phyloP scores from a whole-genome alignment of 306 rosid species.

The Nissolia schottii region DNA sequence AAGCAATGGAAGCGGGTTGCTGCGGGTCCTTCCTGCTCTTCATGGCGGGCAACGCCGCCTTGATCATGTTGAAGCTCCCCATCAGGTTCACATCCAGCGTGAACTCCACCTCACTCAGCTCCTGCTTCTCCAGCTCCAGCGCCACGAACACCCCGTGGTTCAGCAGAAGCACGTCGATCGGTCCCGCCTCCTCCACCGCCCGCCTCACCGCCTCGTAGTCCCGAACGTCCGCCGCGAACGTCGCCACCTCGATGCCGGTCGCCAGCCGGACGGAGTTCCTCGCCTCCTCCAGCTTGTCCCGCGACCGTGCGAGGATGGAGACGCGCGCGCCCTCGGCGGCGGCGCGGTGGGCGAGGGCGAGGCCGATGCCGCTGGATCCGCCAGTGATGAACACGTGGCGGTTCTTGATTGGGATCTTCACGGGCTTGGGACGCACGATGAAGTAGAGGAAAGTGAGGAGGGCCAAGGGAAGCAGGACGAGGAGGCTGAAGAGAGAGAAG shows the following conservation, averaged over 20 bases:
- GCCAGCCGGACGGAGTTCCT: conserved; percentile 46
- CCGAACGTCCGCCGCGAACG: conserved; percentile 70
- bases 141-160: conserved; percentile 79
- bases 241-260: conserved; percentile 63
- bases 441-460: conserved; percentile 50
- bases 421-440: conserved; percentile 65
- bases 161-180: conserved; percentile 65
- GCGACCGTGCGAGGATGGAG: conserved; percentile 79
- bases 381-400: conserved; percentile 97
- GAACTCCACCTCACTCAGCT: conserved; percentile 68
- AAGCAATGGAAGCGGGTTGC: conserved; percentile 67
- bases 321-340: conserved; percentile 79
- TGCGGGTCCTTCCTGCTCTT: conserved; percentile 46
- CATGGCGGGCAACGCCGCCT: conserved; percentile 77
- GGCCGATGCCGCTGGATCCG: conserved; percentile 96
- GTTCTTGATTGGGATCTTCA: conserved; percentile 58
- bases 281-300: conserved; percentile 66
- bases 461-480: conserved; percentile 37
- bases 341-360: conserved; percentile 82
- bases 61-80: conserved; percentile 72
- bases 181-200: conserved; percentile 68
- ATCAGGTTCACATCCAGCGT: conserved; percentile 78
- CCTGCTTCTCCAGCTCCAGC: conserved; percentile 69
- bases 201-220: conserved; percentile 56
- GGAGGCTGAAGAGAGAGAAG: conserved; percentile 34